Evolutionary conservation across 1,139 yeast genomes (phyloP).

Genomic region (Magnusiomyces tetraspermus): DNA sequence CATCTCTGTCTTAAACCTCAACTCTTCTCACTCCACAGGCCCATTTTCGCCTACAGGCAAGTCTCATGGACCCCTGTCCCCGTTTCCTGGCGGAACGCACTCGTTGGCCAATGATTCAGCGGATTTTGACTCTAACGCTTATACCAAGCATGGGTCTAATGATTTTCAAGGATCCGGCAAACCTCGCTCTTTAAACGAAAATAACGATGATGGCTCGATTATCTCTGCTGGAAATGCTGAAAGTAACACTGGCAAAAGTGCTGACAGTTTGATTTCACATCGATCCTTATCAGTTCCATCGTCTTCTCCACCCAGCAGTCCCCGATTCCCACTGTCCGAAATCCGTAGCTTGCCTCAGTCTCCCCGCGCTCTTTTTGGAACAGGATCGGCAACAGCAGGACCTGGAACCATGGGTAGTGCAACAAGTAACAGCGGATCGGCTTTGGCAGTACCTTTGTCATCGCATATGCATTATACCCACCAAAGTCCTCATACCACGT

Average conservation of each 20-base stretch:
- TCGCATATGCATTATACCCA: background rate
- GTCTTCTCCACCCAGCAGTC: constrained; percentile 4
- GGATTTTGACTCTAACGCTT: background rate
- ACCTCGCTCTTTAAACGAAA: too few species aligned
- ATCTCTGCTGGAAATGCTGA: background rate
- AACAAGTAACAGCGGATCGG: background rate
- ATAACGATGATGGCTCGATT: background rate
- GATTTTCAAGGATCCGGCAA: too few species aligned
- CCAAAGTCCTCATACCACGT: background rate
- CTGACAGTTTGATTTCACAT: background rate
- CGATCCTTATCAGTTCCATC: constrained; percentile 4
- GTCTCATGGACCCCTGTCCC: background rate
- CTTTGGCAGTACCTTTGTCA: background rate
- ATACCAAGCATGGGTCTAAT: background rate
- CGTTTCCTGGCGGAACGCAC: background rate
- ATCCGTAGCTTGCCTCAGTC: constrained; percentile 6
- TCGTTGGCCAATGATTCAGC: background rate
- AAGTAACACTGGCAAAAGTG: background rate
- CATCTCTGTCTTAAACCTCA: constrained; percentile 1
- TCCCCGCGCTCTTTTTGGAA: background rate
- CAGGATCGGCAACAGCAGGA: too few species aligned
- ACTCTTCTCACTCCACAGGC: background rate
- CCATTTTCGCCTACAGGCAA: background rate
- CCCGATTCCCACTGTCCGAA: constrained; percentile 1
- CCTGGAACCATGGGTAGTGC: background rate